Conservation (phyloP, 2,329 filamentous ascomycete species). For the Phaeosphaeria sp. region DNA sequence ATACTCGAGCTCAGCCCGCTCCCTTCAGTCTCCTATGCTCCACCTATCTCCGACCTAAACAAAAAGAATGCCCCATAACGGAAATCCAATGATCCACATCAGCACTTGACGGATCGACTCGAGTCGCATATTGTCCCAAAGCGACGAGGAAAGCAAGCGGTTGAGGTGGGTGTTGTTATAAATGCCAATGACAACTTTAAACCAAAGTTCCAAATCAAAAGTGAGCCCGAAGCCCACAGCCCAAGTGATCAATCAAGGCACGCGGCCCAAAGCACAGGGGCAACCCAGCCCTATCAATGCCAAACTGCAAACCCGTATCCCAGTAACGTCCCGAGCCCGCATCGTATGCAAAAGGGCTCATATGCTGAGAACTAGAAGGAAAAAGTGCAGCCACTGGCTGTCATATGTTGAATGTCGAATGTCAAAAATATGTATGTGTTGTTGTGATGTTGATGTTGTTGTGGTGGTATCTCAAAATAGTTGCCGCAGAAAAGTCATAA, state of each 20-base stretch:
- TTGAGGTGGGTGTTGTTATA: constrained; percentile 16
- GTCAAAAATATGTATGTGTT: constrained; percentile 1
- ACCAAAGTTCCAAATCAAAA: constrained; percentile 11
- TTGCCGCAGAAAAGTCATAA: background rate
- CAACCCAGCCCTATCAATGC: background rate
- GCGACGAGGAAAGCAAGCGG: constrained; percentile 14
- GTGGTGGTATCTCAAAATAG: constrained; percentile 1
- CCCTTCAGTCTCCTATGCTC: no score
- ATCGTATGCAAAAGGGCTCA: background rate
- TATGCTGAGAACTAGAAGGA: background rate
- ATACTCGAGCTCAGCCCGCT: no score
- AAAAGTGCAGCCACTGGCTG: background rate
- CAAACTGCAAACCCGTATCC: background rate
- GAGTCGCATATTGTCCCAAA: constrained; percentile 17
- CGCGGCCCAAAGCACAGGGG: no score
- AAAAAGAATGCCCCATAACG: constrained; percentile 5
- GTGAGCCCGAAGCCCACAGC: background rate
- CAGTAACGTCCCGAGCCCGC: constrained; percentile 3
- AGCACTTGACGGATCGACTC: constrained; percentile 51
- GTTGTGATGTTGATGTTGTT: background rate
- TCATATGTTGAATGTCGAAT: constrained; percentile 10
- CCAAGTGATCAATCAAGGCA: no score
- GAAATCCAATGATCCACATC: constrained; percentile 43
- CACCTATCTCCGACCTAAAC: no score
- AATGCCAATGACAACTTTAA: constrained; percentile 27